Percentiles rank a stretch among this genome's conserved stretches.
phyloP scores from a whole-genome alignment of 1,139 yeast species.

The Blastobotrys malaysiensis region DNA sequence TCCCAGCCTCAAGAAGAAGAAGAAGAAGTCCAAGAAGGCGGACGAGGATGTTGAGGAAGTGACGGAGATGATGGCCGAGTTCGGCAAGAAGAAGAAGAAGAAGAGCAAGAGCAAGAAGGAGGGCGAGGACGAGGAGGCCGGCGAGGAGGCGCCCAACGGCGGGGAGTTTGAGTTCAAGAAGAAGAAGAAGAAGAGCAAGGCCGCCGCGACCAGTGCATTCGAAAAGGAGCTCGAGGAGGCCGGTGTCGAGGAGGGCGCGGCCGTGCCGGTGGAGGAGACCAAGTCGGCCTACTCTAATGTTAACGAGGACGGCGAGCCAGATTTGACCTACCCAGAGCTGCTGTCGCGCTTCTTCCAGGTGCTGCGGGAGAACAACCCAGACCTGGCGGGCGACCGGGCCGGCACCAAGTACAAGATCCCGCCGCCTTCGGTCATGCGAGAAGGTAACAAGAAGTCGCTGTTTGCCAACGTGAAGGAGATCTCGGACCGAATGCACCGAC shows the following conservation, averaged over 20 bases:
- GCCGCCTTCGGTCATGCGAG: slow-evolving; percentile 95
- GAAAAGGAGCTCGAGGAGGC: slow-evolving; percentile 89
- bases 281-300: slow-evolving; percentile 19
- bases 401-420: slow-evolving; percentile 95
- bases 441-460: slow-evolving; percentile 93
- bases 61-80: slow-evolving; percentile 42
- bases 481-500: slow-evolving; percentile 89
- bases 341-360: slow-evolving; percentile 79
- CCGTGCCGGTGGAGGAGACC: slow-evolving; percentile 11
- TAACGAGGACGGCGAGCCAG: slow-evolving; percentile 41
- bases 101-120: slow-evolving; percentile 40
- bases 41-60: slow-evolving; percentile 35
- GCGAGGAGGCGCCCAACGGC: slow-evolving; percentile 47
- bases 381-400: slow-evolving; percentile 92
- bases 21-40: slow-evolving; percentile 62
- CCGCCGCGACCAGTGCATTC: slow-evolving; percentile 63
- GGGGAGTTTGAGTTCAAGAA: slow-evolving; percentile 70
- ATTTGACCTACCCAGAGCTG: slow-evolving; percentile 71
- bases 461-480: slow-evolving; percentile 95
- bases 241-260: slow-evolving; percentile 52
- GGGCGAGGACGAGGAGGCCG: slow-evolving; percentile 43
- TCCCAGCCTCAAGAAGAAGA: slow-evolving; percentile 49
- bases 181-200: slow-evolving; percentile 76
- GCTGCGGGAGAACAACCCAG: slow-evolving; percentile 91
- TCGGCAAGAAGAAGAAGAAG: slow-evolving; percentile 50